These are phyloP conservation scores for Coriaria nepalensis DNA, from an alignment of 306 rosid genomes.

Conservation along the genomic window DNA sequence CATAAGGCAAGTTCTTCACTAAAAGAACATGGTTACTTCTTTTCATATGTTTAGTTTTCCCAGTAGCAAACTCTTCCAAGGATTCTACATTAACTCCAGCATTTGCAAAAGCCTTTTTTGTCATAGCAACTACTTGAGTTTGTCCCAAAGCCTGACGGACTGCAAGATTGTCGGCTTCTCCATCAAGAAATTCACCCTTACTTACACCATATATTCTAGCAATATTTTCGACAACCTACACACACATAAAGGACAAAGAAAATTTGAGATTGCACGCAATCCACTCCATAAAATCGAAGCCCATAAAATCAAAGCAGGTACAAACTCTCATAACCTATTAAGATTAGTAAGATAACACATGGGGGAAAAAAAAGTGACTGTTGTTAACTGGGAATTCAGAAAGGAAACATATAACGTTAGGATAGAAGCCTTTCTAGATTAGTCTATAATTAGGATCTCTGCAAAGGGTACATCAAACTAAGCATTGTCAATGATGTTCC, in stretches of 20 bases:
- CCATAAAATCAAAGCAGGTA: too few species aligned
- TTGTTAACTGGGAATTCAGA: too few species aligned
- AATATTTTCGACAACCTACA: conserved; percentile 67
- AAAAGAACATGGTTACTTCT: conserved; percentile 82
- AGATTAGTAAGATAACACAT: too few species aligned
- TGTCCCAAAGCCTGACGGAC: conserved; percentile 78
- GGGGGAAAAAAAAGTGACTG: too few species aligned
- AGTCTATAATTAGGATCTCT: not conserved
- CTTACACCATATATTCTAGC: conserved; percentile 68
- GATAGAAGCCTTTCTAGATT: not conserved
- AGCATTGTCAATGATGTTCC: conserved; percentile 3
- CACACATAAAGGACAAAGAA: conserved; percentile 6
- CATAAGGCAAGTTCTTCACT: conserved; percentile 88
- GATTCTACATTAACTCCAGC: conserved; percentile 79
- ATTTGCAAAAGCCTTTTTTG: conserved; percentile 63
- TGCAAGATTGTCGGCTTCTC: conserved; percentile 79
- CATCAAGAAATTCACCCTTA: conserved; percentile 70
- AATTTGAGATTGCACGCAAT: too few species aligned
- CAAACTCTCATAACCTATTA: too few species aligned
- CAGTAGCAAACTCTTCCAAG: conserved; percentile 53
- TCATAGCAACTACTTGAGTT: conserved; percentile 77
- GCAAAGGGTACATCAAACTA: conserved; percentile 2
- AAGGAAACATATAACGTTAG: too few species aligned
- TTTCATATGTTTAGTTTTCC: conserved; percentile 51
- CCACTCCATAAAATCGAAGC: too few species aligned